phyloP scores from a whole-genome alignment of 1,139 yeast genomes.

The Candida sp. region DNA sequence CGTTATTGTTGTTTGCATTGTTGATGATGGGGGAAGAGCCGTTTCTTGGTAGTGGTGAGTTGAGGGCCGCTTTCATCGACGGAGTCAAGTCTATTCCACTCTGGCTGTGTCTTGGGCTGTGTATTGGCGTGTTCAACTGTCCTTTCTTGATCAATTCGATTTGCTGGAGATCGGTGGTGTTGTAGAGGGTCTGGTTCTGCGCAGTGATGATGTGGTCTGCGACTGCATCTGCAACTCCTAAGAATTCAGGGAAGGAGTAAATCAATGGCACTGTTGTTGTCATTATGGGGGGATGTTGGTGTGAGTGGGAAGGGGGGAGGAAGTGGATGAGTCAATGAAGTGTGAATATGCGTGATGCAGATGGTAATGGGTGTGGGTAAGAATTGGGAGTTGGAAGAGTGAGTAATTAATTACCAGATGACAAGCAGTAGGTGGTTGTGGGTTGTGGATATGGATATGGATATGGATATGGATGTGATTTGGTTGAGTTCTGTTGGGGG shows the following conservation, averaged over 20 bases:
- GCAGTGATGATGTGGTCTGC: conserved; percentile 87
- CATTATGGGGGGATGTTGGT: conserved; percentile 43
- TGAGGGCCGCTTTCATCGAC: conserved; percentile 3
- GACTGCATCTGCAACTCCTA: conserved; percentile 93
- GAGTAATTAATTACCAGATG: too few species aligned
- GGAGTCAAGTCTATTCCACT: conserved; percentile 11
- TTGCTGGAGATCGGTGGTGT: conserved; percentile 44
- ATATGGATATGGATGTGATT: too few species aligned
- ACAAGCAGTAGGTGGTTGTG: too few species aligned
- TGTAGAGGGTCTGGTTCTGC: conserved; percentile 71
- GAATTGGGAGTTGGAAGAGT: too few species aligned
- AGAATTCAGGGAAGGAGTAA: conserved; percentile 87
- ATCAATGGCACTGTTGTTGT: conserved; percentile 93
- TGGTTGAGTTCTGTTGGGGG: too few species aligned
- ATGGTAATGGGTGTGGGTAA: background rate
- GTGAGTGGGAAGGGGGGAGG: background rate
- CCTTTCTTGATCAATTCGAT: conserved; percentile 32
- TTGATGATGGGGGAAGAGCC: conserved; percentile 4
- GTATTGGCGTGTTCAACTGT: conserved; percentile 15
- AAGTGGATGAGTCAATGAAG: background rate
- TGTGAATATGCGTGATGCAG: background rate
- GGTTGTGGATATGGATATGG: too few species aligned
- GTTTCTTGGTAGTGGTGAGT: conserved; percentile 5
- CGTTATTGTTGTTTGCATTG: conserved; percentile 9
- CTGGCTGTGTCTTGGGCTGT: conserved; percentile 15